A percentile compares a stretch with the other conserved stretches of the same genome.
These are phyloP conservation scores for Jamesozyma rosinii DNA, from an alignment of 805 yeast genomes.

Conservation along the genomic window DNA sequence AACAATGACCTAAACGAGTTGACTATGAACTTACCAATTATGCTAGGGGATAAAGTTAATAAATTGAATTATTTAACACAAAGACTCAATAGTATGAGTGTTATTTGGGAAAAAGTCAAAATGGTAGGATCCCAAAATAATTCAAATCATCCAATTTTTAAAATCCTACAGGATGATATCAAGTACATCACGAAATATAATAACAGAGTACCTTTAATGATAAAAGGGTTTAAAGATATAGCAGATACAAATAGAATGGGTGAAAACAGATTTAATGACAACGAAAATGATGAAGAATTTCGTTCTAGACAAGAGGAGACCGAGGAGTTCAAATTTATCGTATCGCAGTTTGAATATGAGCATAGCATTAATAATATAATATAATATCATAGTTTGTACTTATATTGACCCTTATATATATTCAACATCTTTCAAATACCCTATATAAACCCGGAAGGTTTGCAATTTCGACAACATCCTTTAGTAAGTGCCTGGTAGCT, in stretches of 20 bases:
- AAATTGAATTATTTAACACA: slow-evolving; percentile 9
- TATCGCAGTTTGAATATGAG: slow-evolving; percentile 15
- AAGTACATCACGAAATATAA: slow-evolving; percentile 6
- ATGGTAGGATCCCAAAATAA: slow-evolving; percentile 12
- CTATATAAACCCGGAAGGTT: slow-evolving; percentile 82
- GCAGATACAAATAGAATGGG: not conserved
- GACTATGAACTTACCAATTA: slow-evolving; percentile 10
- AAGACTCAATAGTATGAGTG: slow-evolving; percentile 15
- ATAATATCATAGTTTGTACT: not conserved
- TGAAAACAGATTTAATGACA: not conserved
- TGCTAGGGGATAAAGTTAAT: slow-evolving; percentile 10
- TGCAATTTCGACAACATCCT: slow-evolving; percentile 73
- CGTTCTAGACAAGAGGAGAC: slow-evolving; percentile 4
- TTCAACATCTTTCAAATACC: slow-evolving; percentile 86
- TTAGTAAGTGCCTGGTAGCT: slow-evolving; percentile 46
- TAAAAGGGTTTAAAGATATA: slow-evolving; percentile 4
- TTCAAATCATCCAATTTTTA: slow-evolving; percentile 22
- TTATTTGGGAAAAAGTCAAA: slow-evolving; percentile 19
- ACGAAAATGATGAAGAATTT: slow-evolving; percentile 3
- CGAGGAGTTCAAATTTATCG: slow-evolving; percentile 12
- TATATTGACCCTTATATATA: not conserved
- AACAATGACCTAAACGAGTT: slow-evolving; percentile 19
- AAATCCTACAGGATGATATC: slow-evolving; percentile 23
- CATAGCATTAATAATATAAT: slow-evolving; percentile 11
- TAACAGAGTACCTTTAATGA: slow-evolving; percentile 7